Conservation (phyloP, 768 basidiomycete species). For the Stropharia rugosoannulata region DNA sequence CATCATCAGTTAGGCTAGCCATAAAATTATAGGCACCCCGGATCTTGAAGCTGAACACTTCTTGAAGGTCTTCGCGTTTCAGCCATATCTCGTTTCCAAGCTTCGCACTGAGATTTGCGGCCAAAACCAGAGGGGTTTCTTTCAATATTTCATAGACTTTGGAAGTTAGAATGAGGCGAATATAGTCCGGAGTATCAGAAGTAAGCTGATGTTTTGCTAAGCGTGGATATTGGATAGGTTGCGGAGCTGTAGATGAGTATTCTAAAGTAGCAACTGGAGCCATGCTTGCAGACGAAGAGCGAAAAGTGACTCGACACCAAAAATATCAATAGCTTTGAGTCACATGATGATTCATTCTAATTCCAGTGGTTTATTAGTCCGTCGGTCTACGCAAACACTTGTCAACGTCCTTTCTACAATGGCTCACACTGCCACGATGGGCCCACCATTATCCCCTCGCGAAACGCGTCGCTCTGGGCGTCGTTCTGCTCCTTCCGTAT, state of each 20-base stretch:
- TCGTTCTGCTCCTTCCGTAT: constrained; percentile 66
- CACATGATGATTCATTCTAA: not conserved
- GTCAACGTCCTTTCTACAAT: constrained; percentile 30
- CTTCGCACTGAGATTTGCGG: constrained; percentile 81
- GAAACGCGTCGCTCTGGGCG: constrained; percentile 79
- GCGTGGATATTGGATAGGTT: constrained; percentile 64
- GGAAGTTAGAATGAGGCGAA: constrained; percentile 83
- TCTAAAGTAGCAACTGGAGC: constrained; percentile 57
- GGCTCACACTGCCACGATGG: constrained; percentile 72
- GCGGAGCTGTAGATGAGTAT: constrained; percentile 67
- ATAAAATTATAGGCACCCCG: constrained; percentile 99
- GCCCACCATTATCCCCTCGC: constrained; percentile 73
- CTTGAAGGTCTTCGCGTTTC: constrained; percentile 95
- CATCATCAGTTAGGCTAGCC: constrained; percentile 83
- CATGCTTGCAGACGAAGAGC: constrained; percentile 26
- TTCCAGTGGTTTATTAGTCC: not conserved
- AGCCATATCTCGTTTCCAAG: constrained; percentile 94
- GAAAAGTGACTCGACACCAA: constrained; percentile 2
- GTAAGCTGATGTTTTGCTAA: constrained; percentile 67
- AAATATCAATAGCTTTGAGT: not conserved
- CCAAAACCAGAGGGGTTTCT: constrained; percentile 87
- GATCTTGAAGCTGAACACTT: constrained; percentile 99
- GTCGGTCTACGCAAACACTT: not conserved
- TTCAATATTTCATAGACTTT: constrained; percentile 89
- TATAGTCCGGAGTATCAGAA: constrained; percentile 78